Conservation (phyloP, 305 asterid species). For the Fraxinus dipetala region DNA sequence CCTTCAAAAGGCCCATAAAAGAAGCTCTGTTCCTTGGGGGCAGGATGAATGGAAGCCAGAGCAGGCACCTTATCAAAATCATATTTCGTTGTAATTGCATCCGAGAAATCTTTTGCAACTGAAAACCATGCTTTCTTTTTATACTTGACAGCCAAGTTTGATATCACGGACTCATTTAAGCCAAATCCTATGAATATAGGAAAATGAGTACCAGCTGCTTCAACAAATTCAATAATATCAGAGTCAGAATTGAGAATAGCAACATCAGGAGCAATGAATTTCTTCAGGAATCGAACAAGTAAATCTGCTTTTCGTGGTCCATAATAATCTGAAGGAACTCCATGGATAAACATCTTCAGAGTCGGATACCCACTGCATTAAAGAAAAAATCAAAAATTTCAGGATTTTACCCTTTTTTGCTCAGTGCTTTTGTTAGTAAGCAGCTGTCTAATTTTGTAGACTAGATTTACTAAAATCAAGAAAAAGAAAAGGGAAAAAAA, state of each 20-base stretch:
- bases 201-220: conserved; percentile 65
- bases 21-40: conserved; percentile 60
- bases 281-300: conserved; percentile 56
- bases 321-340: conserved; percentile 74
- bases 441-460: neutral
- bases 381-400: conserved; percentile 21
- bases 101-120: conserved; percentile 75
- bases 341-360: conserved; percentile 77
- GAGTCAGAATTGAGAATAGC: conserved; percentile 60
- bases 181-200: conserved; percentile 89
- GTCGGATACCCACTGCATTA: conserved; percentile 90
- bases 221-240: conserved; percentile 53
- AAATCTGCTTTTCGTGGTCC: conserved; percentile 85
- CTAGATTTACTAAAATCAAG: conserved; percentile 7
- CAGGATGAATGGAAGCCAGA: conserved; percentile 62
- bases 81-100: conserved; percentile 51
- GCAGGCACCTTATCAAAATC: conserved; percentile 87
- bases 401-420: neutral
- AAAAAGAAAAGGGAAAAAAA: neutral
- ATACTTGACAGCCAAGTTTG: conserved; percentile 60
- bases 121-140: conserved; percentile 97
- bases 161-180: conserved; percentile 54
- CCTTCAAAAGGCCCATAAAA: conserved; percentile 97
- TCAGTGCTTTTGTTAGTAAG: neutral
- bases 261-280: conserved; percentile 77